Percentiles rank a stretch among this genome's conserved stretches.
Conservation (phyloP, 169 alveolate genomes). For the Theileria parva region DNA sequence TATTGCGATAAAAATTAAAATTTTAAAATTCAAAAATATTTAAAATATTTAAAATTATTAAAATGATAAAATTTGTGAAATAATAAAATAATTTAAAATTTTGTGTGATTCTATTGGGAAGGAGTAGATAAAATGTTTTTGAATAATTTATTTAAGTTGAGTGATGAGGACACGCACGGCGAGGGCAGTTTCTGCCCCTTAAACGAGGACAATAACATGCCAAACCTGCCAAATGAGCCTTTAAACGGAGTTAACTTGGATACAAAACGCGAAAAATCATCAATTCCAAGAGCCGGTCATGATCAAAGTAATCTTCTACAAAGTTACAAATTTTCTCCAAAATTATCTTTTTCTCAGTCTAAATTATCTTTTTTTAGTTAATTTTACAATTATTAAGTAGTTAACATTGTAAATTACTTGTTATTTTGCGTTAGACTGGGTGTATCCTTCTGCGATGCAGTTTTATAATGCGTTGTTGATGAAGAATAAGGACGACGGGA, state of each 20-base stretch:
- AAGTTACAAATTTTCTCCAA: too few relatives aligned
- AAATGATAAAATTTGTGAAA: not conserved
- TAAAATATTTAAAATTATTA: too few relatives aligned
- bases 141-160: not conserved
- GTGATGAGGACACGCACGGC: constrained; percentile 13
- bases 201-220: constrained; percentile 55
- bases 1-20: too few relatives aligned
- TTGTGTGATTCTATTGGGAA: too few relatives aligned
- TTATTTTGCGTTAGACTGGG: constrained; percentile 70
- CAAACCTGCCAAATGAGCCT: constrained; percentile 40
- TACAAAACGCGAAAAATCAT: constrained; percentile 42
- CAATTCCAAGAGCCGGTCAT: constrained; percentile 49
- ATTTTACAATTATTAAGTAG: not conserved
- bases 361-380: not conserved
- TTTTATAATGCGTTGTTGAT: constrained; percentile 79
- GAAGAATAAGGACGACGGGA: constrained; percentile 67
- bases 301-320: constrained; percentile 56
- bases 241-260: constrained; percentile 25
- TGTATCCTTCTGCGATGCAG: constrained; percentile 85
- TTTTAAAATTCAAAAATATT: too few relatives aligned
- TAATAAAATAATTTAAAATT: too few relatives aligned
- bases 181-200: constrained; percentile 27
- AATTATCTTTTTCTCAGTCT: constrained; percentile 5
- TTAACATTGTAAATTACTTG: not conserved
- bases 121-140: too few relatives aligned